phyloP scores from a whole-genome alignment of 192 early-diverging fungal genomes.

The Umbelopsis sp. region DNA sequence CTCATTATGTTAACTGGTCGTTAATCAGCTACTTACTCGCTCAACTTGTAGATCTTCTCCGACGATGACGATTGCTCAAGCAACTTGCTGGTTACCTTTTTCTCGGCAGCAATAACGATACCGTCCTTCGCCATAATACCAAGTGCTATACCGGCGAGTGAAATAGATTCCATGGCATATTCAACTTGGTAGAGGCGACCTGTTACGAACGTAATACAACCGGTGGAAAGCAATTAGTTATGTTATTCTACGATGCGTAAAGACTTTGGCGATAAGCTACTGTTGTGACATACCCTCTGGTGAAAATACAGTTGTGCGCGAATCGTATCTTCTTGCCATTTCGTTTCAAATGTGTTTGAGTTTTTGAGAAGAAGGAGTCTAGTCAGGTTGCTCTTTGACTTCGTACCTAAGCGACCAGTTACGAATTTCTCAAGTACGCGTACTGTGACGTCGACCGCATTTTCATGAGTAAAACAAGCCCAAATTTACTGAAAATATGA shows the following conservation, averaged over 20 bases:
- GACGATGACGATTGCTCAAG: constrained; percentile 81
- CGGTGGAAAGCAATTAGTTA: neutral
- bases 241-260: too few relatives aligned
- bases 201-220: constrained; percentile 35
- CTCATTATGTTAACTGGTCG: neutral
- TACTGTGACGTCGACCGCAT: constrained; percentile 15
- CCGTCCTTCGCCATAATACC: constrained; percentile 93
- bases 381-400: neutral
- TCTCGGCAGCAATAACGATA: constrained; percentile 95
- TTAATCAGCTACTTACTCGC: constrained; percentile 67
- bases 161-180: constrained; percentile 99
- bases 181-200: constrained; percentile 99
- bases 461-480: neutral
- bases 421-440: constrained; percentile 18
- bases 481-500: too few relatives aligned
- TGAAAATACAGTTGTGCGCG: constrained; percentile 98
- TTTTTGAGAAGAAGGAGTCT: neutral
- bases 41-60: constrained; percentile 97
- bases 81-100: constrained; percentile 91
- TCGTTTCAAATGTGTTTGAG: neutral
- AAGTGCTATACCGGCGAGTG: constrained; percentile 92
- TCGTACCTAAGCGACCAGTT: constrained; percentile 9
- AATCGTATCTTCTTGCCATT: constrained; percentile 98
- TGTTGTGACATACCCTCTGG: constrained; percentile 80
- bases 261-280: neutral